Conservation (phyloP, 2,329 filamentous ascomycete species). For the Emericellopsis cladophorae region DNA sequence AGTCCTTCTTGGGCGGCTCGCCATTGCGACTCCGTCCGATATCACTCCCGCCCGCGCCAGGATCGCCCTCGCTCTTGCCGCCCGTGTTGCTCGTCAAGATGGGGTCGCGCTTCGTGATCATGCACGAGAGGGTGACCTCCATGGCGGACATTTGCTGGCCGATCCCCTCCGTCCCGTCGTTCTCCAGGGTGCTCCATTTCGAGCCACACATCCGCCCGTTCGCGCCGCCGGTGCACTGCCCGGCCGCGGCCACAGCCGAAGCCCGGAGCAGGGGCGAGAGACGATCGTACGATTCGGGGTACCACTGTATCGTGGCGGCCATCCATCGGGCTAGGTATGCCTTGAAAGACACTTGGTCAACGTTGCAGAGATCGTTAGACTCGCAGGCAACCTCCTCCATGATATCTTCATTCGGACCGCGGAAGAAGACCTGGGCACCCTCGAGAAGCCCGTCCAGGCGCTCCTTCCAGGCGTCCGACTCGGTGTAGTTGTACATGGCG, state of each 20-base stretch:
- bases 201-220: slow-evolving; percentile 47
- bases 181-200: slow-evolving; percentile 43
- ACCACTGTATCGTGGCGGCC: slow-evolving; percentile 49
- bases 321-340: slow-evolving; percentile 50
- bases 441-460: slow-evolving; percentile 44
- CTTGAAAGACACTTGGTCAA: slow-evolving; percentile 52
- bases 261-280: slow-evolving; percentile 40
- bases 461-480: slow-evolving; percentile 39
- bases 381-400: slow-evolving; percentile 59
- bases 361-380: slow-evolving; percentile 43
- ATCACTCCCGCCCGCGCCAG: slow-evolving; percentile 31
- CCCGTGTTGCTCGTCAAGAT: slow-evolving; percentile 39
- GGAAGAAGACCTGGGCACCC: slow-evolving; percentile 42
- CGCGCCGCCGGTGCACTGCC: slow-evolving; percentile 42
- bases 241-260: slow-evolving; percentile 43
- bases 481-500: slow-evolving; percentile 54
- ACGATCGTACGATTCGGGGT: slow-evolving; percentile 39
- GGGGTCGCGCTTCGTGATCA: slow-evolving; percentile 30
- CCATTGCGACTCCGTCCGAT: slow-evolving; percentile 20
- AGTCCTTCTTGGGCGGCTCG: slow-evolving; percentile 11
- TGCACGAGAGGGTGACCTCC: slow-evolving; percentile 49
- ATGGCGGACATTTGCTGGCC: slow-evolving; percentile 61
- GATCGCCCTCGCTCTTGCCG: slow-evolving; percentile 40
- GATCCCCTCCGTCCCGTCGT: slow-evolving; percentile 48
- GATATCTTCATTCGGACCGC: slow-evolving; percentile 33